Conservation (phyloP, 2,329 filamentous ascomycete genomes). For the Aureobasidium vineae region DNA sequence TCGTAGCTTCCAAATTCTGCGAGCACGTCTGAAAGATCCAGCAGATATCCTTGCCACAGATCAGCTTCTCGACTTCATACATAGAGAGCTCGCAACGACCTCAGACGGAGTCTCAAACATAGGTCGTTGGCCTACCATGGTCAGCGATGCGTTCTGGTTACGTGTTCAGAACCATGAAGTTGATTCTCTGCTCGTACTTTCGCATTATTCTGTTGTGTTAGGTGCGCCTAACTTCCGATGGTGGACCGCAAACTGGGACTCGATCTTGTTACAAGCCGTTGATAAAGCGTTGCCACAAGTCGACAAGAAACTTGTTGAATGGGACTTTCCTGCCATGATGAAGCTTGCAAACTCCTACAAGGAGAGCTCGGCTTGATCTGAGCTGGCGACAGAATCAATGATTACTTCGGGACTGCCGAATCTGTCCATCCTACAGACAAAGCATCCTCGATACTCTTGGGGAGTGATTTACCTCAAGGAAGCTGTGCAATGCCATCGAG, state of each 20-base stretch:
- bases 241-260: constrained; percentile 33
- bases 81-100: background rate
- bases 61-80: background rate
- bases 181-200: constrained; percentile 31
- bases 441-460: background rate
- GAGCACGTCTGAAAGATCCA: constrained; percentile 25
- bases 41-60: constrained; percentile 17
- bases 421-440: background rate
- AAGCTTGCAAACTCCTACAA: constrained; percentile 21
- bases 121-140: constrained; percentile 32
- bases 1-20: constrained; percentile 17
- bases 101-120: constrained; percentile 30
- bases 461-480: background rate
- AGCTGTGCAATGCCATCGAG: no score
- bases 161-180: constrained; percentile 30
- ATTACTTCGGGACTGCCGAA: no score
- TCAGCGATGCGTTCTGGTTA: constrained; percentile 32
- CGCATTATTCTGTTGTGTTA: constrained; percentile 30
- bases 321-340: constrained; percentile 1
- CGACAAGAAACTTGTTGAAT: constrained; percentile 4
- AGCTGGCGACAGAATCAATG: background rate
- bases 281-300: constrained; percentile 19
- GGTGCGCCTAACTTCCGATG: constrained; percentile 30
- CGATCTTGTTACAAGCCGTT: constrained; percentile 30
- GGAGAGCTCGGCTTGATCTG: background rate